A percentile compares a stretch with the other conserved stretches of the same genome.
Conservation (phyloP, 176 grass and related monocot species). For the Carex pumila region DNA sequence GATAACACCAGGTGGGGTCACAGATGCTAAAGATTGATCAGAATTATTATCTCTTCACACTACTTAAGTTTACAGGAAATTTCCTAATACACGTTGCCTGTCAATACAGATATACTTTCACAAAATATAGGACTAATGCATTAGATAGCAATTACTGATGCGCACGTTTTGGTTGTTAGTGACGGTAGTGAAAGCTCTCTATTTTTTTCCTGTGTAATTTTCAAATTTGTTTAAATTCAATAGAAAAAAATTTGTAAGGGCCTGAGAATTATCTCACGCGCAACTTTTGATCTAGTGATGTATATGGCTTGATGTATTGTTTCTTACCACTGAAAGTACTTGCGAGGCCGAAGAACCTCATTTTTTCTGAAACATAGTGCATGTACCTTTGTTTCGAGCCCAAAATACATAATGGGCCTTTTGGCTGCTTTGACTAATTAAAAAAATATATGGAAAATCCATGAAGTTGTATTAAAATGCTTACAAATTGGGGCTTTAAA, state of each 20-base stretch:
- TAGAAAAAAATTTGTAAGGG: neutral
- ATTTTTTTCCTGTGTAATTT: neutral
- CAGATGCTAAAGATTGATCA: constrained; percentile 73
- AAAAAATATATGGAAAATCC: no score
- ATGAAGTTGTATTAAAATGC: no score
- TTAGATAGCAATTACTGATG: neutral
- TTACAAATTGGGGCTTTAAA: neutral
- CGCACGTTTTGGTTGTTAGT: neutral
- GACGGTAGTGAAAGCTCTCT: neutral
- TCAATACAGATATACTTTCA: neutral
- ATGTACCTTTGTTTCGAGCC: neutral
- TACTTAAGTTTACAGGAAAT: neutral
- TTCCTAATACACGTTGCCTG: neutral
- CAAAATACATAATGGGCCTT: neutral
- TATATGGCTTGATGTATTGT: neutral
- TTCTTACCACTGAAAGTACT: neutral
- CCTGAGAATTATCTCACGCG: neutral
- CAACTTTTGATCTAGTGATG: neutral
- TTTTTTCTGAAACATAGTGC: neutral
- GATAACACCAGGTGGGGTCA: constrained; percentile 72
- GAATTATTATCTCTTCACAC: neutral
- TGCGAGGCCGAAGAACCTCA: no score
- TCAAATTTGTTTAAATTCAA: neutral
- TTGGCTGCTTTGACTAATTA: neutral
- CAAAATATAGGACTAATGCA: neutral